Evolutionary conservation across 2,329 filamentous ascomycete genomes (phyloP).

Genomic region (Ustilaginoidea virens): DNA sequence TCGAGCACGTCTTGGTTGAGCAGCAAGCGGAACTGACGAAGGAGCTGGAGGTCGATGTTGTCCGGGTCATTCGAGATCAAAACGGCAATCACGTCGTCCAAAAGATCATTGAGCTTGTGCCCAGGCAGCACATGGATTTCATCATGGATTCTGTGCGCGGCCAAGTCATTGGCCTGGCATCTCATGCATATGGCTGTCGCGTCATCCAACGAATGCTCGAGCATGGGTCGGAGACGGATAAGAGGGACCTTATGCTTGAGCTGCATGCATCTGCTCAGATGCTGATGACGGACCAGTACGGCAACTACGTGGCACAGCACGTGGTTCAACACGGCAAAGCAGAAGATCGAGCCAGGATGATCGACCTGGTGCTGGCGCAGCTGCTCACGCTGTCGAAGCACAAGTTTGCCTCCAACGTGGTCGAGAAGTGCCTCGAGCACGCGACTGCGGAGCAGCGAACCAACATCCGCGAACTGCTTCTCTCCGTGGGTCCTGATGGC

Average conservation of each 20-base stretch:
- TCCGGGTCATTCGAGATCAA: constrained; percentile 67
- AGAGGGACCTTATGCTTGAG: constrained; percentile 58
- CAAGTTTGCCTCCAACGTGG: constrained; percentile 94
- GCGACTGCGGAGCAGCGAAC: constrained; percentile 55
- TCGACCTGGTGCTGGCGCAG: constrained; percentile 55
- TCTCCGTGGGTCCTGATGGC: constrained; percentile 44
- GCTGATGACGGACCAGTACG: constrained; percentile 76
- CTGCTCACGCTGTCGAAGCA: constrained; percentile 72
- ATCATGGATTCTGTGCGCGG: constrained; percentile 69
- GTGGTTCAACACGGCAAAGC: constrained; percentile 65
- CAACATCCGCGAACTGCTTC: constrained; percentile 50
- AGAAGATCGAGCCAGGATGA: constrained; percentile 58
- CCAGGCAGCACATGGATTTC: constrained; percentile 65
- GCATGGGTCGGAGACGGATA: constrained; percentile 57
- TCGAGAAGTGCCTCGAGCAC: constrained; percentile 75
- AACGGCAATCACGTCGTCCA: constrained; percentile 97
- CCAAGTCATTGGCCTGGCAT: constrained; percentile 57
- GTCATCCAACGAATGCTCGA: constrained; percentile 90
- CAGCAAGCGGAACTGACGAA: constrained; percentile 74
- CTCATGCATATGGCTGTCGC: constrained; percentile 76
- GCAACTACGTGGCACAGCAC: constrained; percentile 94
- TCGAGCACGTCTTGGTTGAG: constrained; percentile 82
- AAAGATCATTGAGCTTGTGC: constrained; percentile 73
- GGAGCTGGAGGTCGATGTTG: constrained; percentile 63
- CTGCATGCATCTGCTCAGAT: constrained; percentile 55